Evolutionary conservation across 352 stramenopile genomes (phyloP).

Genomic region (Globisporangium perplexum): DNA sequence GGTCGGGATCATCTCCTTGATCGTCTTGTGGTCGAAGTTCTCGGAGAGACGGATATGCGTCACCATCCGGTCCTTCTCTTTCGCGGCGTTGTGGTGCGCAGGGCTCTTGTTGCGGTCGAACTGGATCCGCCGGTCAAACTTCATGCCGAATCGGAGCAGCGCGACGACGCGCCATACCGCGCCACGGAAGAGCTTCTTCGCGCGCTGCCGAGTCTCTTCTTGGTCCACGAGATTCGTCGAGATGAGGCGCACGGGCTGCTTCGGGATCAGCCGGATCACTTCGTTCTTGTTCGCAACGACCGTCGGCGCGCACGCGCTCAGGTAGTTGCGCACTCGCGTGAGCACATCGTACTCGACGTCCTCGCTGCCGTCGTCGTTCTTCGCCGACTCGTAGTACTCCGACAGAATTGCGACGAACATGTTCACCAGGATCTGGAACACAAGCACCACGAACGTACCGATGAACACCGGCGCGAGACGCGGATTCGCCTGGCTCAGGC

Average conservation of each 20-base stretch:
- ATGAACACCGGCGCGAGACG: constrained; percentile 77
- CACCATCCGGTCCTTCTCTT: constrained; percentile 39
- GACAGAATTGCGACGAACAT: constrained; percentile 89
- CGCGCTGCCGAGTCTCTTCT: constrained; percentile 75
- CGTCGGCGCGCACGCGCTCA: constrained; percentile 66
- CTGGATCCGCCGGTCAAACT: constrained; percentile 81
- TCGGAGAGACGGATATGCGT: constrained; percentile 82
- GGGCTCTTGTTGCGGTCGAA: constrained; percentile 56
- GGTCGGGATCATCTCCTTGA: constrained; percentile 87
- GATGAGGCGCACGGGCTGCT: constrained; percentile 76
- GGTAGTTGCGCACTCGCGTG: constrained; percentile 68
- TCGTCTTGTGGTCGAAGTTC: constrained; percentile 88
- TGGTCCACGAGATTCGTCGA: constrained; percentile 87
- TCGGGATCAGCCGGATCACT: constrained; percentile 63
- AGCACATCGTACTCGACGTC: constrained; percentile 88
- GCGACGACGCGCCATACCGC: constrained; percentile 87
- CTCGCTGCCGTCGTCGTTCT: constrained; percentile 63
- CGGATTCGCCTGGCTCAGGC: constrained; percentile 74
- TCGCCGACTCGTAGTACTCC: constrained; percentile 83
- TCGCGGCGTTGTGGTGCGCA: constrained; percentile 14
- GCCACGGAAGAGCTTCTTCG: constrained; percentile 75
- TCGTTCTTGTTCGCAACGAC: constrained; percentile 76
- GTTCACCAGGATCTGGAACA: constrained; percentile 86
- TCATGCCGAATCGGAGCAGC: constrained; percentile 80
- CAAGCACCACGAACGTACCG: constrained; percentile 78